phyloP scores from a whole-genome alignment of 768 basidiomycete species.

The Mycena galopus region DNA sequence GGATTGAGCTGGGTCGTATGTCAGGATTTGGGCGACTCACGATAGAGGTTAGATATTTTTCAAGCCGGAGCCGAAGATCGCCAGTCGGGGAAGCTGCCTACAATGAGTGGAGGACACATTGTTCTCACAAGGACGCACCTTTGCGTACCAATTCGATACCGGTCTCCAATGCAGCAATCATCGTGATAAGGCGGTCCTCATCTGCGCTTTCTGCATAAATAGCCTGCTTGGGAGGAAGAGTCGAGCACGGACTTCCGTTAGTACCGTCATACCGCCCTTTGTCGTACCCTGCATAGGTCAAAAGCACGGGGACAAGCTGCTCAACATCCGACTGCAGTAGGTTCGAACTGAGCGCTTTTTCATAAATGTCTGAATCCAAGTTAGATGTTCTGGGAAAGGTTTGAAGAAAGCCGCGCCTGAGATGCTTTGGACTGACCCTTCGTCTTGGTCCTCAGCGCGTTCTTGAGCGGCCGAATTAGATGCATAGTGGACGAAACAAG shows the following conservation, averaged over 20 bases:
- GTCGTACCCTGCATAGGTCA: slow-evolving; percentile 76
- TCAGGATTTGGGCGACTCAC: slow-evolving; percentile 60
- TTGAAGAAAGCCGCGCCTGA: slow-evolving; percentile 22
- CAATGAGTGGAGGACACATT: slow-evolving; percentile 3
- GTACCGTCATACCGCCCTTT: slow-evolving; percentile 65
- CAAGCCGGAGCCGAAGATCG: slow-evolving; percentile 83
- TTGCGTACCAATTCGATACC: slow-evolving; percentile 73
- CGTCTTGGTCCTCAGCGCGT: slow-evolving; percentile 51
- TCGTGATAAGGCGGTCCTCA: slow-evolving; percentile 62
- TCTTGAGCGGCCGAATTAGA: slow-evolving; percentile 50
- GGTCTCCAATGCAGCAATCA: slow-evolving; percentile 72
- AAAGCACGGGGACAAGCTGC: slow-evolving; percentile 71
- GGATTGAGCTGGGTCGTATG: not conserved
- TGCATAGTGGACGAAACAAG: slow-evolving; percentile 7
- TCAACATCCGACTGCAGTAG: slow-evolving; percentile 72
- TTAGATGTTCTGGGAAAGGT: slow-evolving; percentile 6
- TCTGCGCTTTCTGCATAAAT: slow-evolving; percentile 41
- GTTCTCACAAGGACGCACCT: slow-evolving; percentile 54
- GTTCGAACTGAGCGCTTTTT: slow-evolving; percentile 66
- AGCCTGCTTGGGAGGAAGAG: not conserved
- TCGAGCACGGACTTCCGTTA: slow-evolving; percentile 51
- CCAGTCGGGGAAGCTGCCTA: slow-evolving; percentile 70
- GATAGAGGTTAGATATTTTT: slow-evolving; percentile 83
- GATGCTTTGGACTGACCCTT: slow-evolving; percentile 39
- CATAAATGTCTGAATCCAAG: slow-evolving; percentile 63